Percentiles rank a stretch among this genome's conserved stretches.
Evolutionary conservation across 805 yeast species (phyloP).

Genomic region (Candida succiphila): DNA sequence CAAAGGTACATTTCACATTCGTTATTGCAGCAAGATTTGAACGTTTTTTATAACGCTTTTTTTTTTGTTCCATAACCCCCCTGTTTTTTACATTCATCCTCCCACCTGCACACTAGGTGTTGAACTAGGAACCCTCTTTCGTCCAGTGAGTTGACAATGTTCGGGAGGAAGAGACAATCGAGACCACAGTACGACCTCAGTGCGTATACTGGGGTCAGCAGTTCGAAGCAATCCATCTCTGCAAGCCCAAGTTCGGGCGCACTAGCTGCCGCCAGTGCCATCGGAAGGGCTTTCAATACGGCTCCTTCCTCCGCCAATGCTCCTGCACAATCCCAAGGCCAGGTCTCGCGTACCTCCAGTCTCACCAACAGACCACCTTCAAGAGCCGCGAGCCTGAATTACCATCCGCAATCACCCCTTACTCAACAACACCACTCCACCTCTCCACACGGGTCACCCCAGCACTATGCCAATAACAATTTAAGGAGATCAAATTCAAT

Average conservation of each 20-base stretch:
- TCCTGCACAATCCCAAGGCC: conserved; percentile 15
- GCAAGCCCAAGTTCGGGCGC: conserved; percentile 36
- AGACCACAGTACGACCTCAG: conserved; percentile 10
- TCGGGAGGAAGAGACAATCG: conserved; percentile 11
- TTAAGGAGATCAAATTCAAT: conserved; percentile 12
- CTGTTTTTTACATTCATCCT: too few relatives aligned
- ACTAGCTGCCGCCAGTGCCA: conserved; percentile 52
- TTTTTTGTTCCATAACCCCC: too few relatives aligned
- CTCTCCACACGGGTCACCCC: background rate
- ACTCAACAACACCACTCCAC: conserved; percentile 1
- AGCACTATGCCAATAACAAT: conserved; percentile 3
- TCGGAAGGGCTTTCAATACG: conserved; percentile 34
- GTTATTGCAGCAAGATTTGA: too few relatives aligned
- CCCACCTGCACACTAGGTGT: too few relatives aligned
- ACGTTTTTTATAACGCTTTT: too few relatives aligned
- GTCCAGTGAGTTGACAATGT: too few relatives aligned
- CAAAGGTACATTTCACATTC: too few relatives aligned
- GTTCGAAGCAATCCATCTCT: conserved; percentile 6
- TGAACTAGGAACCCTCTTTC: too few relatives aligned
- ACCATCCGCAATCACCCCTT: conserved; percentile 9
- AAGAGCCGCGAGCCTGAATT: conserved; percentile 9
- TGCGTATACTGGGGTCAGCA: conserved; percentile 11
- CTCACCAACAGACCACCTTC: conserved; percentile 8
- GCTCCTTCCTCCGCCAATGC: conserved; percentile 1
- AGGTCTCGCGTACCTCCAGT: conserved; percentile 10